A percentile compares a stretch with the other conserved stretches of the same genome.
Conservation (phyloP, 352 stramenopile genomes). For the Phytopythium aichiense region DNA sequence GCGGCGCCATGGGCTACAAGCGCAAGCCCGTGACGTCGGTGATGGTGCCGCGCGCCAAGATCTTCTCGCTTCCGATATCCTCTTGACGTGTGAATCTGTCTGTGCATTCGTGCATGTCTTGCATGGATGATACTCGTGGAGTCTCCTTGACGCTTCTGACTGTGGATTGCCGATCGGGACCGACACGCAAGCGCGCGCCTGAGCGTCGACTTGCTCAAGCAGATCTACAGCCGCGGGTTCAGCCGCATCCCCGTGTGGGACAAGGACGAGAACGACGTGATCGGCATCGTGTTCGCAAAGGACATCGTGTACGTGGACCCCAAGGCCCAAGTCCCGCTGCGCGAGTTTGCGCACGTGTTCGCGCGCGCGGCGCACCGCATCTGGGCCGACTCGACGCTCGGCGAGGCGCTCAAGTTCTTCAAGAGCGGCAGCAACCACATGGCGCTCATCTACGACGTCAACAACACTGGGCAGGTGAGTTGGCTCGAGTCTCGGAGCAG, state of each 20-base stretch:
- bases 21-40: constrained; percentile 82
- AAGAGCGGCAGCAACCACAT: constrained; percentile 70
- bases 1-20: constrained; percentile 80
- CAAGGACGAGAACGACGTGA: constrained; percentile 94
- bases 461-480: constrained; percentile 77
- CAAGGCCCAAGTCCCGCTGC: constrained; percentile 52
- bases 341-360: constrained; percentile 92
- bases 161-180: constrained; percentile 2
- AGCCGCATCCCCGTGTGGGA: constrained; percentile 95
- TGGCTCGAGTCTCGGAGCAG: constrained; percentile 7
- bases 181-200: constrained; percentile 42
- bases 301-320: constrained; percentile 86
- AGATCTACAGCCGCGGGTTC: constrained; percentile 90
- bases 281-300: constrained; percentile 95
- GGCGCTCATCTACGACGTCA: constrained; percentile 72
- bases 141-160: constrained; percentile 17
- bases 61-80: constrained; percentile 78
- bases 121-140: constrained; percentile 25
- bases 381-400: constrained; percentile 61
- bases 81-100: constrained; percentile 10
- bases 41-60: constrained; percentile 88
- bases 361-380: constrained; percentile 65
- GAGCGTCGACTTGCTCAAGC: constrained; percentile 54
- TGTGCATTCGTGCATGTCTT: constrained; percentile 12
- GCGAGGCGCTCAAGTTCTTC: constrained; percentile 72